Evolutionary conservation across 75 land plant species (phyloP), one percentile per base, ranked within the genome.

Genomic region (Pinus taeda): DNA sequence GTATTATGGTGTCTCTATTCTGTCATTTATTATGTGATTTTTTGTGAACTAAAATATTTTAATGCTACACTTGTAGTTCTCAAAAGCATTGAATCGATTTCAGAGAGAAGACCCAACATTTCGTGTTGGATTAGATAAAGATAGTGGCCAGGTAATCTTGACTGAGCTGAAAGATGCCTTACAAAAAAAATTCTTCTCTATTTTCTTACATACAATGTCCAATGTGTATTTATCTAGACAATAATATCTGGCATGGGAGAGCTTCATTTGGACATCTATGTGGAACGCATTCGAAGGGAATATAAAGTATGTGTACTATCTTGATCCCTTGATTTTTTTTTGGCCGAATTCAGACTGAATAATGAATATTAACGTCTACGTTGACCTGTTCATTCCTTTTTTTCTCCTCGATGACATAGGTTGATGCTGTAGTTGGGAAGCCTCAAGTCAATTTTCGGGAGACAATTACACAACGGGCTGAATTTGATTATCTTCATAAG

Each of bases 231-330:
- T 67, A 58, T 29, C 60, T 86, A 97, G 99, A 97, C 99, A n/a
- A 95, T 97, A 53, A 97, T 97, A 13, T 95, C 99, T 76, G 99
- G 99, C 60, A 97, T 97, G 99, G 99, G 99, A 60, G 99, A 97
- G 83, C 85, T 97, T 57, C 99, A 97, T 78, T 84, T 97, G 80
- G 99, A 97, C 74, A 93, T 97, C 13, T 97, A 97, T 85, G 99
- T 97, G 73, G 99, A 97, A 77, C 93, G 99, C 61, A 95, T 97
- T 33, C 79, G 90, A 20, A 86, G 99, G 21, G 99, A 97, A 71
- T 97, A 97, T 71, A 97, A 97, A 93, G 99, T 97, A 49, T 59
- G 36, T 42, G 13, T 26, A 18, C 7, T 69, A 21, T 42, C 53
- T 39, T 69, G 13, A 42, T 20, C 22, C 22, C 49, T 5, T 20